Conservation (phyloP, 345 rosid species). For the Pugionium dolabratum region DNA sequence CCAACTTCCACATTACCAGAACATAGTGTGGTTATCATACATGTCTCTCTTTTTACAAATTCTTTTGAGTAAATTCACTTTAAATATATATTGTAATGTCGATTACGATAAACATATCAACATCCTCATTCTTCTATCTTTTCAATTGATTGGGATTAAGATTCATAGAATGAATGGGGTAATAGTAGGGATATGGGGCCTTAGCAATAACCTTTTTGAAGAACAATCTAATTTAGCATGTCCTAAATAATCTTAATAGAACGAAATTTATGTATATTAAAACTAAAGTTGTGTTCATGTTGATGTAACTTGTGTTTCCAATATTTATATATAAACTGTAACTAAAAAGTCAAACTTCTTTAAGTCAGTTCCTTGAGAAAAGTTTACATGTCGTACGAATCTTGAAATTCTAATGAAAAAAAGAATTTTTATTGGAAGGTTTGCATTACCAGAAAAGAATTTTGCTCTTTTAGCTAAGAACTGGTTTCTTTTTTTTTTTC, state of each 20-base stretch:
- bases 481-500: background rate
- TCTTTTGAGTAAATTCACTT: constrained; percentile 9
- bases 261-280: background rate
- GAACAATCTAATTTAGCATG: constrained; percentile 5
- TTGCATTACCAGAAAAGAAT: constrained; percentile 5
- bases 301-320: constrained; percentile 34
- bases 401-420: constrained; percentile 12
- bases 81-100: constrained; percentile 5
- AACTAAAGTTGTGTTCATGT: constrained; percentile 23
- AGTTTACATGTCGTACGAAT: constrained; percentile 29
- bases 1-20: constrained; percentile 40
- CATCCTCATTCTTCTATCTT: constrained; percentile 16
- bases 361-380: constrained; percentile 27
- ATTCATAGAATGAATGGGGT: constrained; percentile 17
- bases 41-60: constrained; percentile 20
- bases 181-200: no score
- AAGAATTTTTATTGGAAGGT: background rate
- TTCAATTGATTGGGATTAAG: constrained; percentile 35
- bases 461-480: constrained; percentile 18
- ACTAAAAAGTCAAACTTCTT: constrained; percentile 22
- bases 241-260: constrained; percentile 21
- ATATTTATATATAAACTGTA: constrained; percentile 25
- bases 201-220: no score
- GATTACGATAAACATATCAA: constrained; percentile 14
- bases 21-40: constrained; percentile 42